These are phyloP conservation scores for Caloboletus inedulis DNA, from an alignment of 1,284 basidiomycete species.

Conservation along the genomic window DNA sequence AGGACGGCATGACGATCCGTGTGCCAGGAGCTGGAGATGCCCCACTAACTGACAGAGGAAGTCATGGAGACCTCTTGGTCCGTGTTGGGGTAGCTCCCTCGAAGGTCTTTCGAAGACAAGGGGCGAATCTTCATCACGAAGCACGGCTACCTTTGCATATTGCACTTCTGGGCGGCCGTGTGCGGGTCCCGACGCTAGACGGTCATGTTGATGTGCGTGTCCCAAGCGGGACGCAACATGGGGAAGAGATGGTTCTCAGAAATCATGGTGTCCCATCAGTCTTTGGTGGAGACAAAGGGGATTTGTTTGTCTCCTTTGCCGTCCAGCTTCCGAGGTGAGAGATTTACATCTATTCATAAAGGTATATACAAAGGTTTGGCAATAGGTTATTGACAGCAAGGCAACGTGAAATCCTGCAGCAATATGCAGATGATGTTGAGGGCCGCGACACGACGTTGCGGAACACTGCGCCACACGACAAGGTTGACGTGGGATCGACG, in stretches of 20 bases:
- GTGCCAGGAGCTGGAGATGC: conserved; percentile 85
- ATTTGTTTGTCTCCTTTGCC: conserved; percentile 88
- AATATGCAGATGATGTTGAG: conserved; percentile 91
- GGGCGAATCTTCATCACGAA: conserved; percentile 88
- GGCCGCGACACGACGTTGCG: conserved; percentile 45
- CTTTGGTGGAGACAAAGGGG: conserved; percentile 71
- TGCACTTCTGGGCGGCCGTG: conserved; percentile 88
- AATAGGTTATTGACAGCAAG: conserved; percentile 74
- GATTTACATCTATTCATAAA: conserved; percentile 8
- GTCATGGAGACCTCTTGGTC: conserved; percentile 83
- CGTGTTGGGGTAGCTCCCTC: conserved; percentile 84
- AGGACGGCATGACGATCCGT: conserved; percentile 94
- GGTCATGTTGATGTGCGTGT: conserved; percentile 95
- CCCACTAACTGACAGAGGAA: conserved; percentile 75
- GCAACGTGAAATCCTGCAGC: conserved; percentile 85
- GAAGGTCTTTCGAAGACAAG: conserved; percentile 88
- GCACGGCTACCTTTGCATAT: conserved; percentile 90
- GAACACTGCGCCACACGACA: conserved; percentile 22
- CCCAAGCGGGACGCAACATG: conserved; percentile 91
- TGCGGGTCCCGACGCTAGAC: conserved; percentile 93
- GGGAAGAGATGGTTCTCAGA: conserved; percentile 95
- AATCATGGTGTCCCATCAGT: conserved; percentile 81
- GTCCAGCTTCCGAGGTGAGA: conserved; percentile 87
- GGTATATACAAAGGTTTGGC: conserved; percentile 18
- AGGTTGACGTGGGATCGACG: conserved; percentile 22